These are phyloP conservation scores for Russula brevipes DNA, from an alignment of 768 basidiomycete species.

Conservation along the genomic window DNA sequence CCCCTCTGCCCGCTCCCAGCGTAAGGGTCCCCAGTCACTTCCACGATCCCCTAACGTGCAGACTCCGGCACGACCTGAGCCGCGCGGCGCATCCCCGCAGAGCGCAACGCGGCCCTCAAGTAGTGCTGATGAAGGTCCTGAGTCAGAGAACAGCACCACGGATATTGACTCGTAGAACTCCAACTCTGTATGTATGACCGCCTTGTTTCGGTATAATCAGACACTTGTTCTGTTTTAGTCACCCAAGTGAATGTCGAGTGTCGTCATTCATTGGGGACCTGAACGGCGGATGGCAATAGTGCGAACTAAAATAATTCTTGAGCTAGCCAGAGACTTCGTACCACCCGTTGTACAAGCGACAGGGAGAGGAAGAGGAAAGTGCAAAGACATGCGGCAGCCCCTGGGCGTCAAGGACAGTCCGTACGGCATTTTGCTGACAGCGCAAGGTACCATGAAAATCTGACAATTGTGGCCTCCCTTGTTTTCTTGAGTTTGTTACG, in stretches of 20 bases:
- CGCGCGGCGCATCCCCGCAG: background rate
- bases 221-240: slow-evolving; percentile 20
- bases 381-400: slow-evolving; percentile 3
- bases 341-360: background rate
- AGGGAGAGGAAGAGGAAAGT: slow-evolving; percentile 12
- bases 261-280: background rate
- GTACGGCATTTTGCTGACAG: slow-evolving; percentile 10
- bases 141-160: background rate
- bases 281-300: background rate
- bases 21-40: background rate
- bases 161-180: slow-evolving; percentile 11
- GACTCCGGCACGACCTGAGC: slow-evolving; percentile 1
- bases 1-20: slow-evolving; percentile 34
- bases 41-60: slow-evolving; percentile 1
- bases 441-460: slow-evolving; percentile 1
- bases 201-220: slow-evolving; percentile 12
- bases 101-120: background rate
- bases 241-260: background rate
- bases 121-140: background rate
- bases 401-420: slow-evolving; percentile 8
- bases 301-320: background rate
- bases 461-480: slow-evolving; percentile 15
- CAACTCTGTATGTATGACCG: slow-evolving; percentile 7
- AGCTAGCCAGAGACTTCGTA: background rate
- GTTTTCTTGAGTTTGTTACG: slow-evolving; percentile 8